These are phyloP conservation scores for Phialophora verrucosa DNA, from an alignment of 2,329 filamentous ascomycete species.

Conservation along the genomic window DNA sequence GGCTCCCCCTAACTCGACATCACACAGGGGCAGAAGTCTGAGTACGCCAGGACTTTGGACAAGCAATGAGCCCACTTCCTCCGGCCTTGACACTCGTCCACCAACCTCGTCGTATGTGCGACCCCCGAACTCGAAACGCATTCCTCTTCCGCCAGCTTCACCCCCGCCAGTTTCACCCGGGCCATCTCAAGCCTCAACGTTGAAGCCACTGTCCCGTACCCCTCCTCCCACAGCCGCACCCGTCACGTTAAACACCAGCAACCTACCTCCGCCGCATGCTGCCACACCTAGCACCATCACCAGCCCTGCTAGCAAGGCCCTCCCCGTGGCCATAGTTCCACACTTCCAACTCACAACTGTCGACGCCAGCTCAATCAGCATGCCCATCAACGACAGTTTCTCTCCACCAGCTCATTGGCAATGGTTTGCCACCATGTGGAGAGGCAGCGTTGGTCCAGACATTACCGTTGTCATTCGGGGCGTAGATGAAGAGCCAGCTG, in stretches of 20 bases:
- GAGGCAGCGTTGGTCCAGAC: conserved; percentile 81
- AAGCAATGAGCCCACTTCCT: conserved; percentile 3
- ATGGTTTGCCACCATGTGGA: conserved; percentile 95
- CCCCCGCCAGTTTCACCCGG: conserved; percentile 25
- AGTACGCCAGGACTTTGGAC: conserved; percentile 24
- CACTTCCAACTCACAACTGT: conserved; percentile 80
- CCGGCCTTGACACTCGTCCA: conserved; percentile 11
- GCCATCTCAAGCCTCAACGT: conserved; percentile 39
- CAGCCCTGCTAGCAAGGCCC: conserved; percentile 32
- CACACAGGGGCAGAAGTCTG: conserved; percentile 22
- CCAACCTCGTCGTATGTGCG: conserved; percentile 22
- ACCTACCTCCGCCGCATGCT: background rate
- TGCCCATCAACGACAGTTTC: conserved; percentile 79
- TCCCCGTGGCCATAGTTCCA: conserved; percentile 77
- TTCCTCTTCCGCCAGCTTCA: conserved; percentile 29
- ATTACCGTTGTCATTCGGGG: conserved; percentile 54
- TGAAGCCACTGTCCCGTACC: conserved; percentile 33
- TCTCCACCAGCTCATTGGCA: conserved; percentile 91
- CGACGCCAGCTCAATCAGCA: conserved; percentile 73
- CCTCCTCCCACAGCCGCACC: conserved; percentile 24
- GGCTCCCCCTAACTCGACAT: conserved; percentile 17
- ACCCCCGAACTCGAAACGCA: conserved; percentile 29
- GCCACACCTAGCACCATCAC: background rate
- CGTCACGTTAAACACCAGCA: conserved; percentile 1
- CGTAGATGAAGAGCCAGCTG: conserved; percentile 39